These are phyloP conservation scores for Drechslerella stenobrocha DNA, from an alignment of 2,329 filamentous ascomycete genomes.

Conservation along the genomic window DNA sequence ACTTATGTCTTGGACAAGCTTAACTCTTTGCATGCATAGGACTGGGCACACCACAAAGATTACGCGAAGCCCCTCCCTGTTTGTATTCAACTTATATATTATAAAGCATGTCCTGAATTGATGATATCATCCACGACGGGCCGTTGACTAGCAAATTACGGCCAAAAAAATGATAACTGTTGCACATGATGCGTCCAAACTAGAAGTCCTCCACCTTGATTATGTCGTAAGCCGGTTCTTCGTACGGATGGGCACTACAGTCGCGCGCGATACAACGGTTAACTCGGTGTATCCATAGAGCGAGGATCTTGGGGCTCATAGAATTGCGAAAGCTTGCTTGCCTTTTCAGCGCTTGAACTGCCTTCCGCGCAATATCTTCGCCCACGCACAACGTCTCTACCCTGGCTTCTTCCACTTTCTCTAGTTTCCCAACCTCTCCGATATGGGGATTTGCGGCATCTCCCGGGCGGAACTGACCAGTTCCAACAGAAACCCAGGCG, in stretches of 20 bases:
- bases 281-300: slow-evolving; percentile 8
- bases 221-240: slow-evolving; percentile 61
- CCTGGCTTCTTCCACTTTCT: slow-evolving; percentile 64
- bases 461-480: slow-evolving; percentile 69
- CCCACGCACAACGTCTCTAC: slow-evolving; percentile 68
- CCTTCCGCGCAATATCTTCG: slow-evolving; percentile 62
- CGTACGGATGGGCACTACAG: slow-evolving; percentile 60
- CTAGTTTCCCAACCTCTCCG: slow-evolving; percentile 63
- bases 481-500: slow-evolving; percentile 62
- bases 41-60: too few species aligned
- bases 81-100: too few species aligned
- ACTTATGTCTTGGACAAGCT: too few species aligned
- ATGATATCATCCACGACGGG: slow-evolving; percentile 9
- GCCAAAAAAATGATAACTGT: too few species aligned
- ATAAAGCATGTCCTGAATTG: too few species aligned
- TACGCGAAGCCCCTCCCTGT: too few species aligned
- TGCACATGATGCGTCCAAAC: too few species aligned
- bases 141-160: slow-evolving; percentile 6
- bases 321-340: slow-evolving; percentile 6
- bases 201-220: slow-evolving; percentile 60
- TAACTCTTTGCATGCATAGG: too few species aligned
- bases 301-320: slow-evolving; percentile 7
- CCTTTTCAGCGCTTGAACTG: slow-evolving; percentile 68
- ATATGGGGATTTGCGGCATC: slow-evolving; percentile 66
- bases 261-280: slow-evolving; percentile 6